phyloP scores from a whole-genome alignment of 192 early-diverging fungal species.

The Backusella psychrophila region DNA sequence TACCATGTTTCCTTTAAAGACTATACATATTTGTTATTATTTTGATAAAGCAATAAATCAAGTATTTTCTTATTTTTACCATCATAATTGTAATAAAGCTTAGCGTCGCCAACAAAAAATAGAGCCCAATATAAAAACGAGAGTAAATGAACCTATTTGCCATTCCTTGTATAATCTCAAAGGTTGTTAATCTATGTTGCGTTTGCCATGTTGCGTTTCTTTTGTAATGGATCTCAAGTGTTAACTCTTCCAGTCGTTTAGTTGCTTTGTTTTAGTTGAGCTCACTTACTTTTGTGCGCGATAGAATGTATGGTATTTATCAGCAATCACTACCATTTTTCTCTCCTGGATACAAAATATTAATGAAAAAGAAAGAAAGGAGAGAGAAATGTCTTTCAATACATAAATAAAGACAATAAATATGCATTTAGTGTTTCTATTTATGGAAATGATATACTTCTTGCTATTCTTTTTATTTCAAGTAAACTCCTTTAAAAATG shows the following conservation, averaged over 20 bases:
- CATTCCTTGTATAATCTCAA: slow-evolving; percentile 52
- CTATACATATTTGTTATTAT: slow-evolving; percentile 8
- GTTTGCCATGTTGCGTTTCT: slow-evolving; percentile 28
- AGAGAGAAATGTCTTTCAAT: neutral
- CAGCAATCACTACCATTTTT: neutral
- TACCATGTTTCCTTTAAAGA: slow-evolving; percentile 46
- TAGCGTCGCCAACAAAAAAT: slow-evolving; percentile 46
- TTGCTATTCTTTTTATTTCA: neutral
- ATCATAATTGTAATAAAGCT: slow-evolving; percentile 49
- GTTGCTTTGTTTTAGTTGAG: neutral
- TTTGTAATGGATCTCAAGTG: neutral
- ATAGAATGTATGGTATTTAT: slow-evolving; percentile 3
- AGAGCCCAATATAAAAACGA: slow-evolving; percentile 53
- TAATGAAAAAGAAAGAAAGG: neutral
- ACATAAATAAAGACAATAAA: neutral
- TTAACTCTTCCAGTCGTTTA: neutral
- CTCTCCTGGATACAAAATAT: neutral
- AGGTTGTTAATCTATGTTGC: slow-evolving; percentile 47
- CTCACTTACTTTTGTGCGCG: neutral
- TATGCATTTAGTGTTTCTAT: neutral
- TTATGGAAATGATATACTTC: neutral
- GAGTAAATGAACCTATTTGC: slow-evolving; percentile 61
- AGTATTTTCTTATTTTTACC: slow-evolving; percentile 15
- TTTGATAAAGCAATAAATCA: neutral
- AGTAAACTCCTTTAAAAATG: neutral